Evolutionary conservation across 2,329 filamentous ascomycete species (phyloP), one percentile per base, ranked within the genome.

Genomic region (Diaporthe nobilis): DNA sequence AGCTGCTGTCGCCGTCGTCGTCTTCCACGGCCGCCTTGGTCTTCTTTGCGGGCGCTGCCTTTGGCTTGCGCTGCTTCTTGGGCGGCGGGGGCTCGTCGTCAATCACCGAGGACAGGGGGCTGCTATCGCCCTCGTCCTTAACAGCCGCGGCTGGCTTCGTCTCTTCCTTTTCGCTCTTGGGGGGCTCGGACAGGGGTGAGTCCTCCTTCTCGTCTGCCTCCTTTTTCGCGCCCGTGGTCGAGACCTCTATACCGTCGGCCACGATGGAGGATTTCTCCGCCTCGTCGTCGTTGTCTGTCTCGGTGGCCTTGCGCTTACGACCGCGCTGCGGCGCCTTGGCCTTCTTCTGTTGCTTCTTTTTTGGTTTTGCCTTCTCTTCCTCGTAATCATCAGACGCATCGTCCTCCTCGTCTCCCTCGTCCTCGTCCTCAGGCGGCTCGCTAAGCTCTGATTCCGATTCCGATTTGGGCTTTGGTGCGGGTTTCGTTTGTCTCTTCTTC

Each of bases 71-170:
- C 63, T 77, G 61, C 70, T 75, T 88, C 70, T 92, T 91, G 15
- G 91, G 90, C 42, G 88, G 90, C 2, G 87, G 88, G 77, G 97
- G 94, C 34, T 75, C 75, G 81, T 98, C 96, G 55, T 97, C 86
- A 17, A 98, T 88, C 4, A 91, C 89, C 0, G 94, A 96, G 83
- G 95, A 86, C 72, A 94, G 92, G 8, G 55, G 20, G 81, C 89
- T 92, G 63, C 92, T 90, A 0, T 79, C 78, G 20, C 39, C 65
- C 49, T 76, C 77, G 42, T 74, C 77, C 76, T 70, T 57, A 12
- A 13, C 39, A n/a, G 49, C 61, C n/a, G 17, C 10, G 47, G 49
- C n/a, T 4, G 72, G 44, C 42, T 61, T 65, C 34, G 20, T 20
- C 3, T 47, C 72, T 37, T 71, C 72, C 31, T 60, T 44, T 4